These are phyloP conservation scores for Phytophthora litchii DNA, from an alignment of 352 stramenopile genomes.

Conservation along the genomic window DNA sequence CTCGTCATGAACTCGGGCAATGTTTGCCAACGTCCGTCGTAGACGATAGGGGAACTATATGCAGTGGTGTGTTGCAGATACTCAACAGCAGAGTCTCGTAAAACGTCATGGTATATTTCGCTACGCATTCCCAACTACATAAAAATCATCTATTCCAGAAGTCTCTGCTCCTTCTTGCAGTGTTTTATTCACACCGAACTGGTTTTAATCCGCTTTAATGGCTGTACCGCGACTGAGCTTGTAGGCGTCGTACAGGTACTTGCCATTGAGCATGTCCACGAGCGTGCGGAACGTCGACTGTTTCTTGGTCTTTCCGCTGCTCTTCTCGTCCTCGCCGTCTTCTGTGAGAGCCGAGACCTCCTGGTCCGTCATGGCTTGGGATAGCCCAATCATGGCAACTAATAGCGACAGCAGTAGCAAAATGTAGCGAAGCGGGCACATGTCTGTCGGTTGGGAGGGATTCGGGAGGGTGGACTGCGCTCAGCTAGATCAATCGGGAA, in stretches of 20 bases:
- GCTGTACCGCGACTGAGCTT: constrained; percentile 54
- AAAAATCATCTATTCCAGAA: constrained; percentile 26
- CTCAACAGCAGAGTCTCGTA: too few species aligned
- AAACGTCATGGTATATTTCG: constrained; percentile 7
- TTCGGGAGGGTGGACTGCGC: not conserved
- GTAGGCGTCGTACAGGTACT: constrained; percentile 88
- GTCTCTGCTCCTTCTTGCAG: too few species aligned
- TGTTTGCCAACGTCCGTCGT: constrained; percentile 65
- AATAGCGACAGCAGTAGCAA: constrained; percentile 84
- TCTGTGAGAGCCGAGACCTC: constrained; percentile 61
- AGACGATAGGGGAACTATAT: constrained; percentile 14
- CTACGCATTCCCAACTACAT: constrained; percentile 17
- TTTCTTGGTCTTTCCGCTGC: constrained; percentile 44
- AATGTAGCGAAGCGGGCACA: constrained; percentile 90
- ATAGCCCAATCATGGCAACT: constrained; percentile 83
- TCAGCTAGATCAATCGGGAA: constrained; percentile 30
- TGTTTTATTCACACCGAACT: too few species aligned
- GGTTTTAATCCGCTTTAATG: constrained; percentile 68
- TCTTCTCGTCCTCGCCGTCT: constrained; percentile 68
- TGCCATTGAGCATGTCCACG: constrained; percentile 88
- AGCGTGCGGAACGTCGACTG: constrained; percentile 76
- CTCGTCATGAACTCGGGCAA: constrained; percentile 87
- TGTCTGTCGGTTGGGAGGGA: constrained; percentile 12
- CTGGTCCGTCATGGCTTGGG: constrained; percentile 78
- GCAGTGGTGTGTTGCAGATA: too few species aligned